phyloP scores from a whole-genome alignment of 1,284 basidiomycete genomes.

The Malassezia sympodialis region DNA sequence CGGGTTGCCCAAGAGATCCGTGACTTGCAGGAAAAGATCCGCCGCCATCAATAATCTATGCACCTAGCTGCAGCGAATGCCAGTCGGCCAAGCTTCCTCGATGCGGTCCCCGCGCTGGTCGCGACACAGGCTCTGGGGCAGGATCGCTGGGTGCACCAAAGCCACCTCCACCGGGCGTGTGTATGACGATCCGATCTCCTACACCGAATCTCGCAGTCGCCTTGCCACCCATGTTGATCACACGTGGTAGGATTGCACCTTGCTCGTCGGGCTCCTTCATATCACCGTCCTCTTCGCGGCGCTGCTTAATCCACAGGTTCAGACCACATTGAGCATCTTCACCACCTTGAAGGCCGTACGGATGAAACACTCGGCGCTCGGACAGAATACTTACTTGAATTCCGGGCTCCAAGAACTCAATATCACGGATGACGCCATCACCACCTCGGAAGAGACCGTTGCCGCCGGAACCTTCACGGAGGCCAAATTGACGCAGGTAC shows the following conservation, averaged over 20 bases:
- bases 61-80: conserved; percentile 27
- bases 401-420: conserved; percentile 67
- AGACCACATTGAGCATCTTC: conserved; percentile 63
- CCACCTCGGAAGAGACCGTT: conserved; percentile 69
- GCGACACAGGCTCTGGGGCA: background rate
- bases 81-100: conserved; percentile 35
- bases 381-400: conserved; percentile 78
- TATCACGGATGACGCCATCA: conserved; percentile 73
- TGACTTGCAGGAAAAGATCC: conserved; percentile 7
- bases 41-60: conserved; percentile 13
- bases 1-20: conserved; percentile 4
- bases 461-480: conserved; percentile 68
- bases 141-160: conserved; percentile 57
- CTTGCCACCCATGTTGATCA: conserved; percentile 85
- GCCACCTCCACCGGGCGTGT: conserved; percentile 86
- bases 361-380: conserved; percentile 75
- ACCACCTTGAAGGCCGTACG: conserved; percentile 83
- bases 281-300: conserved; percentile 63
- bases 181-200: conserved; percentile 67
- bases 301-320: conserved; percentile 80
- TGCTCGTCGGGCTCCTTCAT: conserved; percentile 37
- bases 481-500: conserved; percentile 67
- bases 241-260: conserved; percentile 50
- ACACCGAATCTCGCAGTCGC: conserved; percentile 76
- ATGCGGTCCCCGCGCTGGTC: conserved; percentile 8